A percentile compares a stretch with the other conserved stretches of the same genome.
These are phyloP conservation scores for Anisogramma anomala DNA, from an alignment of 2,329 filamentous ascomycete genomes.

Conservation along the genomic window DNA sequence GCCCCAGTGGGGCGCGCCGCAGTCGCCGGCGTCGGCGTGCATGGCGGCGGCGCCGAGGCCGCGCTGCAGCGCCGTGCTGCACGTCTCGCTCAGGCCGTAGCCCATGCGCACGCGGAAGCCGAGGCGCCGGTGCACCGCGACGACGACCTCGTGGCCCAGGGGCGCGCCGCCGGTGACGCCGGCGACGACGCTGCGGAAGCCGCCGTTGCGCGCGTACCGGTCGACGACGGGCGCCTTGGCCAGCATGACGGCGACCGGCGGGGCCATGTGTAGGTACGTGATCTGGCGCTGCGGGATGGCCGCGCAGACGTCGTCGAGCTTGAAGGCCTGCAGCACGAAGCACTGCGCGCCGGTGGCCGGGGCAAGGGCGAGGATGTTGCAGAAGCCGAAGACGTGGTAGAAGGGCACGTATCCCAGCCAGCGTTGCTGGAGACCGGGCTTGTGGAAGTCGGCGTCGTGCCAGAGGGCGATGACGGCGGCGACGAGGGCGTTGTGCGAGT, in stretches of 20 bases:
- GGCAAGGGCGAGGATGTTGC: conserved; percentile 47
- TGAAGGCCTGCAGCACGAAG: conserved; percentile 61
- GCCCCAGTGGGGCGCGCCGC: conserved; percentile 53
- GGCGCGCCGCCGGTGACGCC: conserved; percentile 55
- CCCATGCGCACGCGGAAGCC: conserved; percentile 46
- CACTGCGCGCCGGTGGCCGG: conserved; percentile 41
- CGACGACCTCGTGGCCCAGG: conserved; percentile 40
- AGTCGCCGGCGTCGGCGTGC: conserved; percentile 43
- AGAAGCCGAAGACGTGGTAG: conserved; percentile 52
- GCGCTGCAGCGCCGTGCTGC: conserved; percentile 51
- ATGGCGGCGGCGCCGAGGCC: conserved; percentile 38
- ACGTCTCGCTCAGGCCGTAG: conserved; percentile 66
- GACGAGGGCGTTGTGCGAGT: conserved; percentile 55
- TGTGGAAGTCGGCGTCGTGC: conserved; percentile 36
- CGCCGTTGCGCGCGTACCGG: conserved; percentile 35
- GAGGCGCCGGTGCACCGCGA: conserved; percentile 48
- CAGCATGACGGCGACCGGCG: conserved; percentile 58
- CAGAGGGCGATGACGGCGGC: conserved; percentile 42
- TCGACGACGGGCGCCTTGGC: conserved; percentile 59
- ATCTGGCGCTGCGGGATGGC: conserved; percentile 51
- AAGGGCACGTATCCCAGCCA: conserved; percentile 57
- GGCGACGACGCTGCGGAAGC: conserved; percentile 40
- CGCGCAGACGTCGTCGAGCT: conserved; percentile 52
- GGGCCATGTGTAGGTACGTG: conserved; percentile 53
- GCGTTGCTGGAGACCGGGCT: conserved; percentile 23